phyloP scores from a whole-genome alignment of 2,329 filamentous ascomycete species.

The Aspergillus chevalieri region DNA sequence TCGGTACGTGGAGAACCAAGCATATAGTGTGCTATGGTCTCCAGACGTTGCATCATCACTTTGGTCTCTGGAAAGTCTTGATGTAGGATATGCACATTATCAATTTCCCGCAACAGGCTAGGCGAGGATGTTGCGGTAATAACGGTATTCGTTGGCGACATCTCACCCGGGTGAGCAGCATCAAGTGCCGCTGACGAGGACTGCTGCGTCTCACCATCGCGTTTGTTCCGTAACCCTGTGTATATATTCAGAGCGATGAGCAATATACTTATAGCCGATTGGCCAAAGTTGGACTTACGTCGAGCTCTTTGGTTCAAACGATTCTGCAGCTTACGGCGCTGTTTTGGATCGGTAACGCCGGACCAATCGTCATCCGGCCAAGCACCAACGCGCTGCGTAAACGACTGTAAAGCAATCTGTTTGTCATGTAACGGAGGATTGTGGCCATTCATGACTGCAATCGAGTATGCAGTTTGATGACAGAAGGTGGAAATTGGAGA shows the following conservation, averaged over 20 bases:
- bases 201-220: no score
- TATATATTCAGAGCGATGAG: no score
- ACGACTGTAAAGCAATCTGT: not conserved
- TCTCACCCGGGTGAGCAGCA: no score
- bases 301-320: not conserved
- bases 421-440: no score
- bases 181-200: no score
- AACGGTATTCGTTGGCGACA: no score
- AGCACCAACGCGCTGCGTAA: not conserved
- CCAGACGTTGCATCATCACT: not conserved
- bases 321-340: not conserved
- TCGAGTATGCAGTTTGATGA: no score
- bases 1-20: constrained; percentile 12
- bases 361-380: not conserved
- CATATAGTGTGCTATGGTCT: constrained; percentile 2
- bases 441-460: no score
- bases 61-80: not conserved
- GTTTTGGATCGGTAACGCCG: not conserved
- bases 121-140: no score
- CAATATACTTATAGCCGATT: no score
- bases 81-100: constrained; percentile 1
- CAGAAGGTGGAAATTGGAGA: no score
- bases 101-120: not conserved
- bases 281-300: not conserved
- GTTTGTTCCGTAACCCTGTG: not conserved